Conservation (phyloP, 176 grass and related monocot species). For the Areca catechu region DNA sequence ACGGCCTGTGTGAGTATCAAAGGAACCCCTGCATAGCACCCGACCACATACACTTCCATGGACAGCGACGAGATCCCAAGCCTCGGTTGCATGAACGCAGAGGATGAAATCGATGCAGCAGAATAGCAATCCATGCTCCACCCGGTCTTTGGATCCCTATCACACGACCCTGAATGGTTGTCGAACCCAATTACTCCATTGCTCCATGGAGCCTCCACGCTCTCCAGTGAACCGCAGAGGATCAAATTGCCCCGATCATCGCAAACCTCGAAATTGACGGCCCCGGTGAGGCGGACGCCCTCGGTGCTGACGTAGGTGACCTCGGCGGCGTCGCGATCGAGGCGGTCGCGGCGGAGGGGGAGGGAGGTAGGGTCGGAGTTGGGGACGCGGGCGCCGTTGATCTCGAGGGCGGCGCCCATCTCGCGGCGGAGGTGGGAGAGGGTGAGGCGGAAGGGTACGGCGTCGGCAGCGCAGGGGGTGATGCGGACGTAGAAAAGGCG, state of each 20-base stretch:
- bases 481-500: conserved; percentile 89
- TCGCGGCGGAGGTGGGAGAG: conserved; percentile 45
- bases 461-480: conserved; percentile 18
- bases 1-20: conserved; percentile 57
- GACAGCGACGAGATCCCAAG: conserved; percentile 6
- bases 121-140: conserved; percentile 82
- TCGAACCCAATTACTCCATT: conserved; percentile 20
- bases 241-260: conserved; percentile 56
- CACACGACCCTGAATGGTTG: conserved; percentile 1
- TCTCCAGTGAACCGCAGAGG: conserved; percentile 46
- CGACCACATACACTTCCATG: conserved; percentile 68
- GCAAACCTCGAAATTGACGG: conserved; percentile 52
- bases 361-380: conserved; percentile 7
- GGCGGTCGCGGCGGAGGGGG: conserved; percentile 57
- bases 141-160: conserved; percentile 14
- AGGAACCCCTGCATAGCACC: conserved; percentile 57
- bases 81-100: conserved; percentile 11
- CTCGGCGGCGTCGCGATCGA: conserved; percentile 42
- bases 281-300: conserved; percentile 30
- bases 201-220: conserved; percentile 28
- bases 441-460: conserved; percentile 21
- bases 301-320: conserved; percentile 71
- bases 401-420: conserved; percentile 15
- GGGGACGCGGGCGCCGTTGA: conserved; percentile 22
- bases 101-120: conserved; percentile 17